Conservation (phyloP, 1,284 basidiomycete species). For the Apiotrichum sp. region DNA sequence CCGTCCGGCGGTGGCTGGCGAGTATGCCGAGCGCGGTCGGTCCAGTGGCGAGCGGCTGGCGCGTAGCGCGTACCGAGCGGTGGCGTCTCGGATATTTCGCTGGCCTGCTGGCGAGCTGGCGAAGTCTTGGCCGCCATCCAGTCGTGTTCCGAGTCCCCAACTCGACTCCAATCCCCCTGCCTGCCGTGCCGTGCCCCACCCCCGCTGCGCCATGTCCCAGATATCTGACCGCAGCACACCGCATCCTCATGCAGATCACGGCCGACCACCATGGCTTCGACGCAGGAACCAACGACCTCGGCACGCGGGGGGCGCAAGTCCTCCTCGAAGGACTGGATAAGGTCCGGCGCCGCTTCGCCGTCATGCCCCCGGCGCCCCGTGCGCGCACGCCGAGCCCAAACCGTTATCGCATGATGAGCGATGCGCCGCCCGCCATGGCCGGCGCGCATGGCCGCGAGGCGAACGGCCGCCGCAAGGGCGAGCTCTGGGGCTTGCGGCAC, state of each 20-base stretch:
- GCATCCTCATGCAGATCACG: constrained; percentile 26
- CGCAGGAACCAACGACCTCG: constrained; percentile 39
- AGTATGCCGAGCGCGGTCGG: too few species aligned
- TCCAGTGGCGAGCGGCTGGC: too few species aligned
- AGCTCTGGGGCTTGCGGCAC: constrained; percentile 34
- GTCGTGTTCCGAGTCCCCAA: too few species aligned
- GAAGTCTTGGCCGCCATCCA: too few species aligned
- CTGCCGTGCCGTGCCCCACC: too few species aligned
- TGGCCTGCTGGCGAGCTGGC: too few species aligned
- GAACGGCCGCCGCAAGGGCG: neutral
- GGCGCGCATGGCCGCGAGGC: neutral
- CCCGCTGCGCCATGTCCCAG: neutral
- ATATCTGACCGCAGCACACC: constrained; percentile 24
- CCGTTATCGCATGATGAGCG: neutral
- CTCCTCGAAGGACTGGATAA: constrained; percentile 33
- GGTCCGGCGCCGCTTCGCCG: constrained; percentile 16
- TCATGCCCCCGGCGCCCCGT: neutral
- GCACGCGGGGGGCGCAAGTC: constrained; percentile 26
- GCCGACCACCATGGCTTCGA: constrained; percentile 34
- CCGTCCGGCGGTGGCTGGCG: too few species aligned
- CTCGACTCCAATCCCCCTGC: too few species aligned
- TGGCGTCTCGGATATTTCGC: too few species aligned
- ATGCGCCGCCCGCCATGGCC: neutral
- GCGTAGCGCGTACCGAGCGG: too few species aligned
- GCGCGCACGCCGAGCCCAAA: constrained; percentile 2